These are phyloP conservation scores for Rhodomyrtus psidioides DNA, from an alignment of 441 rosid species.

Conservation along the genomic window DNA sequence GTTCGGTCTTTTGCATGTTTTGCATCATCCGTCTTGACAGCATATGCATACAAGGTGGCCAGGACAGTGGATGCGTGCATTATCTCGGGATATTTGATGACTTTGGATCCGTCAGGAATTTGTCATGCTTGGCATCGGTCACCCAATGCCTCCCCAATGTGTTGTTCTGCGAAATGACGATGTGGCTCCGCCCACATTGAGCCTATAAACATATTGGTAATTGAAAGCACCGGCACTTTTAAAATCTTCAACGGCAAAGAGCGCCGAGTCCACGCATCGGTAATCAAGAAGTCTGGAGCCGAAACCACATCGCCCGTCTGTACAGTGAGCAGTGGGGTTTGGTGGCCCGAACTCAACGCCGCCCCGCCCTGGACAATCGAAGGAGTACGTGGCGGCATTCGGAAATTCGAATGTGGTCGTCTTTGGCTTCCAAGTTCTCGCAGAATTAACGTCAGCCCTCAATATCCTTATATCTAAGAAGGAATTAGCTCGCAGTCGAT, in stretches of 20 bases:
- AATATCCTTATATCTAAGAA: constrained; percentile 58
- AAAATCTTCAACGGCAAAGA: constrained; percentile 41
- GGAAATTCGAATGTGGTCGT: constrained; percentile 38
- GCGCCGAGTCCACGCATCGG: constrained; percentile 39
- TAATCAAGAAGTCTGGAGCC: constrained; percentile 45
- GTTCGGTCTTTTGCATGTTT: constrained; percentile 25
- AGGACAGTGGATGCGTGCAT: constrained; percentile 61
- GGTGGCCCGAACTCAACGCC: constrained; percentile 73
- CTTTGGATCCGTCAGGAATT: constrained; percentile 34
- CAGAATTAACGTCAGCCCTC: constrained; percentile 50
- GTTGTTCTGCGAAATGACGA: constrained; percentile 57
- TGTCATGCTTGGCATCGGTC: constrained; percentile 37
- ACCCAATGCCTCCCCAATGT: constrained; percentile 59
- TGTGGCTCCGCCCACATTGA: constrained; percentile 62
- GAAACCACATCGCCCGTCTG: constrained; percentile 57
- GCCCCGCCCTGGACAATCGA: constrained; percentile 45
- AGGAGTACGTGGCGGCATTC: constrained; percentile 43
- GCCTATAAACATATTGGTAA: constrained; percentile 51
- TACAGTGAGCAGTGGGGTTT: constrained; percentile 42
- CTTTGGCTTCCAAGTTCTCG: constrained; percentile 37
- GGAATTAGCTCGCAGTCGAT: constrained; percentile 50
- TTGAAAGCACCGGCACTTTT: constrained; percentile 33
- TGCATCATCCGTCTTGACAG: constrained; percentile 55
- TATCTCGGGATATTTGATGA: constrained; percentile 38
- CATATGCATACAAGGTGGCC: constrained; percentile 50